Evolutionary conservation across 1,284 basidiomycete species (phyloP), one percentile per base, ranked within the genome.

Genomic region (Vanrija sp.): DNA sequence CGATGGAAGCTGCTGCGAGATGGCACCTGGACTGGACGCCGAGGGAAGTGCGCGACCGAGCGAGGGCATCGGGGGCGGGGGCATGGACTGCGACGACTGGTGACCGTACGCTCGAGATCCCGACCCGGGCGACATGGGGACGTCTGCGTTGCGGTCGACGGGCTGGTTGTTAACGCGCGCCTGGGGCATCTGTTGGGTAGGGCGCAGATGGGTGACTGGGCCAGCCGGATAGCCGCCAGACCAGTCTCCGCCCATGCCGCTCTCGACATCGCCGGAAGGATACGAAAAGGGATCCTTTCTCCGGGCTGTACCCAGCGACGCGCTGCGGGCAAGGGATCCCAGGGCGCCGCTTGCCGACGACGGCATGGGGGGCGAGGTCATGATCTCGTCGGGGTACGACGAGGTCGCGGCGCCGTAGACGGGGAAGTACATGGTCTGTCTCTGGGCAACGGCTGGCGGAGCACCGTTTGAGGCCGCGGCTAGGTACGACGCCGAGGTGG

Each of bases 201-300:
- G 38, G 44, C 52, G 40, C 53, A 60, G 38, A 49, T 46, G 46
- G 54, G 34, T 14, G 12, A 34, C 14, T 12, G 34, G 34, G 12
- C 34, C 34, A 34, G 34, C 34, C 34, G 34, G 34, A 14, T 34
- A 34, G 34, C 34, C 60, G 44, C 40, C 42, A 43, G 43, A 60
- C 58, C 49, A 49, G 44, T 58, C 64, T 43, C 63, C 66, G 10
- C 72, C 73, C 51, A 76, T 59, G 3, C 74, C 74, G 46, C 68
- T 69, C 57, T 76, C 74, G 26, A 77, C 74, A 51, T 77, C 74
- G 58, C 74, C 74, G 7, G 70, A 67, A 3, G 72, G 65, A 52
- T 74, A 73, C 10, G 69, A 65, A 54, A 73, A 75, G 7, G 75
- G 74, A 49, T 77, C 74, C 53, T 72, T 71, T 54, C 65, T 69